Evolutionary conservation across 768 basidiomycete genomes (phyloP).

Genomic region (Lentinula raphanica): DNA sequence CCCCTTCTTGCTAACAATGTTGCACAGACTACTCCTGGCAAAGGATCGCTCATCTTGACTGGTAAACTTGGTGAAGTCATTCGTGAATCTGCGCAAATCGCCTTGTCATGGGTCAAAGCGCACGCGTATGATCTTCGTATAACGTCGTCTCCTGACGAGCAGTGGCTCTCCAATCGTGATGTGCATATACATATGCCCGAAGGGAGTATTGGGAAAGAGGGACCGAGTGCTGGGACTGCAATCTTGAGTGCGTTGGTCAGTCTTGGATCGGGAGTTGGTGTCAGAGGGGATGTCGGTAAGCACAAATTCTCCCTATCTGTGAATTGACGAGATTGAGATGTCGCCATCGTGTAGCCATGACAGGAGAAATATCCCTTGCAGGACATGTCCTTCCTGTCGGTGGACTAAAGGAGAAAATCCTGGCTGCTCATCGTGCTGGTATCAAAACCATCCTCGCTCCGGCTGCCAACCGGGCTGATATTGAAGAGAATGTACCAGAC

Average conservation of each 20-base stretch:
- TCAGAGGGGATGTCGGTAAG: slow-evolving; percentile 86
- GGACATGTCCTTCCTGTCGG: slow-evolving; percentile 97
- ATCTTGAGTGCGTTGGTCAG: slow-evolving; percentile 88
- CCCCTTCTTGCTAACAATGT: background rate
- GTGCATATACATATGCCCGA: slow-evolving; percentile 98
- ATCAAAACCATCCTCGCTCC: slow-evolving; percentile 91
- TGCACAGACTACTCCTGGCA: slow-evolving; percentile 87
- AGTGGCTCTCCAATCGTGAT: slow-evolving; percentile 81
- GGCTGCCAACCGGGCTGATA: slow-evolving; percentile 85
- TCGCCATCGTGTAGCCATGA: slow-evolving; percentile 76
- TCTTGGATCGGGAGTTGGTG: slow-evolving; percentile 79
- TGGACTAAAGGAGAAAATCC: slow-evolving; percentile 92
- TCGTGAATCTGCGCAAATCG: slow-evolving; percentile 93
- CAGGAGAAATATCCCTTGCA: slow-evolving; percentile 93
- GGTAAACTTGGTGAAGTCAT: slow-evolving; percentile 99
- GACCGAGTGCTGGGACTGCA: slow-evolving; percentile 94
- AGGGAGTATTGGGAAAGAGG: slow-evolving; percentile 90
- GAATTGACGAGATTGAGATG: background rate
- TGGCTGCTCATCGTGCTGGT: slow-evolving; percentile 94
- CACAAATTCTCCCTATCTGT: slow-evolving; percentile 6
- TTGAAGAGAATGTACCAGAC: slow-evolving; percentile 95
- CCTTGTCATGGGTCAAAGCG: slow-evolving; percentile 86
- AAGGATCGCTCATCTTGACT: slow-evolving; percentile 86
- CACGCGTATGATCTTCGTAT: slow-evolving; percentile 89
- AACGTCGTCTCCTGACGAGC: slow-evolving; percentile 62